These are phyloP conservation scores for Violaceomyces palustris DNA, from an alignment of 1,284 basidiomycete species.

Conservation along the genomic window DNA sequence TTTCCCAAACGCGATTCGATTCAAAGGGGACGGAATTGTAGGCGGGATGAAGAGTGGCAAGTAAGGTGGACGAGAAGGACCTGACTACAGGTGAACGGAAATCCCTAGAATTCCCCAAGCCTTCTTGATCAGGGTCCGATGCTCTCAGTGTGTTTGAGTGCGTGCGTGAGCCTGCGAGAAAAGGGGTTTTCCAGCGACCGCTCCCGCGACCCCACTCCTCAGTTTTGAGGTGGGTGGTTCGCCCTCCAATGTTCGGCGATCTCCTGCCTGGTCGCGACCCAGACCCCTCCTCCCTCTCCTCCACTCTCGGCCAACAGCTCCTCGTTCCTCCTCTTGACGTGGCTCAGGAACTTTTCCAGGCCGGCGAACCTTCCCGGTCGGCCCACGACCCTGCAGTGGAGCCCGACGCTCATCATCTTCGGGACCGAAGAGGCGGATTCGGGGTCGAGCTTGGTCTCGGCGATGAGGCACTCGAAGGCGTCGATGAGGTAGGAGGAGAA, in stretches of 20 bases:
- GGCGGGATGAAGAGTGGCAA: too few species aligned
- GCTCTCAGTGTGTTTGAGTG: too few species aligned
- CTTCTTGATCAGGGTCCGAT: too few species aligned
- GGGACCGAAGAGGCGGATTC: conserved; percentile 33
- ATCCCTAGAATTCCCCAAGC: too few species aligned
- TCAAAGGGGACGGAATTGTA: too few species aligned
- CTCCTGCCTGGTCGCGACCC: conserved; percentile 54
- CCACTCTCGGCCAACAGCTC: conserved; percentile 19
- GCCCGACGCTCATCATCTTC: conserved; percentile 55
- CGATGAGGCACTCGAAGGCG: conserved; percentile 53
- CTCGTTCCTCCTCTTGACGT: conserved; percentile 40
- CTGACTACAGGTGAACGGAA: too few species aligned
- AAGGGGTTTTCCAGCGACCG: too few species aligned
- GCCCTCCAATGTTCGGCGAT: conserved; percentile 54
- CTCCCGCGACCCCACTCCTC: too few species aligned
- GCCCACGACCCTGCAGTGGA: conserved; percentile 55
- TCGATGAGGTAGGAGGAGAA: conserved; percentile 54
- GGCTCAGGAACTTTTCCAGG: conserved; percentile 54
- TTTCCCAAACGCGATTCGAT: too few species aligned
- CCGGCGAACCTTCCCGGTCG: conserved; percentile 54
- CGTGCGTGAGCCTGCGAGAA: too few species aligned
- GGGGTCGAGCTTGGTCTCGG: conserved; percentile 41
- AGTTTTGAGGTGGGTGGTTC: conserved; percentile 44
- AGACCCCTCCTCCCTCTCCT: conserved; percentile 47
- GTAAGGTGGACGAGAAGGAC: too few species aligned